Conservation (phyloP, 306 rosid species). For the Rosa chinensis region DNA sequence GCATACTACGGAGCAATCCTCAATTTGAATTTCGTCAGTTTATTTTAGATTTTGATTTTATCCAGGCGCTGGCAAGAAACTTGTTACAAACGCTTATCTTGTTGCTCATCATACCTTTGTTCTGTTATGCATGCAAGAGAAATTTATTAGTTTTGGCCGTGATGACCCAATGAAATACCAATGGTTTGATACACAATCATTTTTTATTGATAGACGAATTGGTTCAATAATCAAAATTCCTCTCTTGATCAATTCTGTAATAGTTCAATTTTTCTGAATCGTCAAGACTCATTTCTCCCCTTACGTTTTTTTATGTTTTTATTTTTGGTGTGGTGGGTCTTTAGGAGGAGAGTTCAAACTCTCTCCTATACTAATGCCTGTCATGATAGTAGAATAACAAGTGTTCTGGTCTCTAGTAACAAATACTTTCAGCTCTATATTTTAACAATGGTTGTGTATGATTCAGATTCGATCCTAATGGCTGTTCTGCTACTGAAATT, state of each 20-base stretch:
- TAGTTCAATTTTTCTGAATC: background rate
- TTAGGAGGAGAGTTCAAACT: background rate
- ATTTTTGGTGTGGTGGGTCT: too few relatives aligned
- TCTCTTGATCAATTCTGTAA: background rate
- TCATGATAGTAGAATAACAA: background rate
- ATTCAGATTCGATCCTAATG: background rate
- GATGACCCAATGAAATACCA: too few relatives aligned
- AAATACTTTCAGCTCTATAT: background rate
- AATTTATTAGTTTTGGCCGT: too few relatives aligned
- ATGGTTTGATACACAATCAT: too few relatives aligned
- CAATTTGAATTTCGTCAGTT: too few relatives aligned
- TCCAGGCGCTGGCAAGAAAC: too few relatives aligned
- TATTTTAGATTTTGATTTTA: too few relatives aligned
- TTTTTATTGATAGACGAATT: background rate
- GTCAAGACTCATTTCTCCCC: background rate
- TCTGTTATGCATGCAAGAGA: too few relatives aligned
- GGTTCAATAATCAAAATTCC: background rate
- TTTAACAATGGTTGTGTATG: background rate
- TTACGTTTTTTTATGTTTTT: too few relatives aligned
- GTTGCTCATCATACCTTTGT: too few relatives aligned
- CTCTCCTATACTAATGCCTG: background rate
- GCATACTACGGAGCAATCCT: too few relatives aligned
- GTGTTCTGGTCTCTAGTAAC: slow-evolving; percentile 6
- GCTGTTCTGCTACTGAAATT: background rate
- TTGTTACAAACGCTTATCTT: too few relatives aligned